These are phyloP conservation scores for Sisymbrium altissimum DNA, from an alignment of 345 rosid genomes.

Conservation along the genomic window DNA sequence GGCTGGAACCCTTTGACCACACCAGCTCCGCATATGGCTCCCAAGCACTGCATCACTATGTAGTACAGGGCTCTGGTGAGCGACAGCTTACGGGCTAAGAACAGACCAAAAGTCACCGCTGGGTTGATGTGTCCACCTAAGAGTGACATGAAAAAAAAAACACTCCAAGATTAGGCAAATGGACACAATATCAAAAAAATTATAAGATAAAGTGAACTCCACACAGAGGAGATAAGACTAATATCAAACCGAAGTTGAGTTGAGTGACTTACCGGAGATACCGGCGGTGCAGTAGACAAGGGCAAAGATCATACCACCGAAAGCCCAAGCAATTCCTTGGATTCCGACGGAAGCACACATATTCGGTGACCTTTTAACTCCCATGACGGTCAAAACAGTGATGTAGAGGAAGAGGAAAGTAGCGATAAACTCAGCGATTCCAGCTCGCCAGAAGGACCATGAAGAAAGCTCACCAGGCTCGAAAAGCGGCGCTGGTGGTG, in stretches of 20 bases:
- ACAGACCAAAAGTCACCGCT: slow-evolving; percentile 33
- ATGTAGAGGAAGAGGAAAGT: slow-evolving; percentile 46
- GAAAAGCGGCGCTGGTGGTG: slow-evolving; percentile 43
- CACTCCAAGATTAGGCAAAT: background rate
- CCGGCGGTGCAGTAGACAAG: slow-evolving; percentile 51
- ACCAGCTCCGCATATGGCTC: slow-evolving; percentile 28
- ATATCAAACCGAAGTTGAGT: background rate
- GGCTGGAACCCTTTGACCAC: slow-evolving; percentile 46
- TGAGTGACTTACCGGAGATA: slow-evolving; percentile 8
- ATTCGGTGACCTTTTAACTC: slow-evolving; percentile 33
- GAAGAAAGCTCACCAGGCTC: slow-evolving; percentile 43
- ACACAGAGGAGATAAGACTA: too few species aligned
- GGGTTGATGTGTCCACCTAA: slow-evolving; percentile 42
- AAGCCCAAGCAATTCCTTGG: slow-evolving; percentile 24
- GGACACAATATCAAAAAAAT: background rate
- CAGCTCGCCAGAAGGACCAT: slow-evolving; percentile 45
- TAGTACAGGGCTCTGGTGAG: slow-evolving; percentile 40
- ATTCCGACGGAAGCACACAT: slow-evolving; percentile 46
- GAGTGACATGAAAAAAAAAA: background rate
- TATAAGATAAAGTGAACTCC: too few species aligned
- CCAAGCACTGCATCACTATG: slow-evolving; percentile 44
- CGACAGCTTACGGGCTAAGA: slow-evolving; percentile 38
- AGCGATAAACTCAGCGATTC: slow-evolving; percentile 22
- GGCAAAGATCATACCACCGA: slow-evolving; percentile 50
- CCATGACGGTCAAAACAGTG: slow-evolving; percentile 46